Percentiles rank a stretch among this genome's conserved stretches.
These are phyloP conservation scores for Candida morakotiae DNA, from an alignment of 805 yeast species.

Conservation along the genomic window DNA sequence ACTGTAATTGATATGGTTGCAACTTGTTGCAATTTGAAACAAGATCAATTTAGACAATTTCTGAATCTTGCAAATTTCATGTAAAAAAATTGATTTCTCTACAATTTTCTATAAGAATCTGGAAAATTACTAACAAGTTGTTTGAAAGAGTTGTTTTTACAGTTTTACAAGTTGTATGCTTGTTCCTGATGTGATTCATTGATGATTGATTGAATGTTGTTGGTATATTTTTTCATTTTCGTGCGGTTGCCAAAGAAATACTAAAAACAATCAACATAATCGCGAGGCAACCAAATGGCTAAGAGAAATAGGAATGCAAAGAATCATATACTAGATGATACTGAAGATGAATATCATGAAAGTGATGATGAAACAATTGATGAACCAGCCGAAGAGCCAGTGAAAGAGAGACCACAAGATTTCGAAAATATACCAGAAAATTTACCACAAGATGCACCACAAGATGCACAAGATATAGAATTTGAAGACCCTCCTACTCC, in stretches of 20 bases:
- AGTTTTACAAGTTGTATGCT: too few relatives aligned
- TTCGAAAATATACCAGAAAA: too few relatives aligned
- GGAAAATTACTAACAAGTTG: too few relatives aligned
- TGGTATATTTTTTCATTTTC: background rate
- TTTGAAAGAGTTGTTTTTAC: too few relatives aligned
- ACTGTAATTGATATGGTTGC: background rate
- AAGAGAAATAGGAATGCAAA: conserved; percentile 5
- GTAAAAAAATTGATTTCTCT: too few relatives aligned
- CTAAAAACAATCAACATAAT: conserved; percentile 1
- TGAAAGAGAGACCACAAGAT: background rate
- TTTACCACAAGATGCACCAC: background rate
- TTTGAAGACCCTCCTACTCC: conserved; percentile 6
- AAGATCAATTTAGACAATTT: background rate
- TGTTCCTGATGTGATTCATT: too few relatives aligned
- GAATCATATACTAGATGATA: conserved; percentile 1
- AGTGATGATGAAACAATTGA: conserved; percentile 14
- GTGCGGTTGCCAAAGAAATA: background rate
- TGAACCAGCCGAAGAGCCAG: conserved; percentile 2
- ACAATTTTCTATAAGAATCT: too few relatives aligned
- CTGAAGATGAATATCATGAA: conserved; percentile 10
- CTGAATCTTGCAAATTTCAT: background rate
- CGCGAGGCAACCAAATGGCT: background rate
- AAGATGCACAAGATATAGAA: background rate
- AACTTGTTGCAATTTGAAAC: background rate
- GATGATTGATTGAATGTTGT: background rate